These are phyloP conservation scores for Xylaria digitata DNA, from an alignment of 2,329 filamentous ascomycete genomes.

Conservation along the genomic window DNA sequence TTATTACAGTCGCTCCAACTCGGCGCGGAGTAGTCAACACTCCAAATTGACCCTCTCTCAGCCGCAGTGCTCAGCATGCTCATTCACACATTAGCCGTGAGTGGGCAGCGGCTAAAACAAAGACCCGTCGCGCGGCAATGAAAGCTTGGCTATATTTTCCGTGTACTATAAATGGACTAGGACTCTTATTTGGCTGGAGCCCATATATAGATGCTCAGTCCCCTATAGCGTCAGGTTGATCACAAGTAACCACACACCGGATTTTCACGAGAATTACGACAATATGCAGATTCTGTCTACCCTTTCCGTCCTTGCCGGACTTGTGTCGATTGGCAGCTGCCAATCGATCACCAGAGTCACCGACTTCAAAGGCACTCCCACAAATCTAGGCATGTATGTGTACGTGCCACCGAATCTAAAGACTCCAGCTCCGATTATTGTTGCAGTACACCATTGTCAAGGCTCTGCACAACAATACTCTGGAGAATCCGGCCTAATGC, in stretches of 20 bases:
- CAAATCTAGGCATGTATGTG: constrained; percentile 51
- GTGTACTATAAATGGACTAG: constrained; percentile 19
- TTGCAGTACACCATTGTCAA: constrained; percentile 68
- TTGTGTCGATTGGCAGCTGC: constrained; percentile 44
- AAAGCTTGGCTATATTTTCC: constrained; percentile 27
- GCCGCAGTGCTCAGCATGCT: constrained; percentile 16
- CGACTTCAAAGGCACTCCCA: constrained; percentile 50
- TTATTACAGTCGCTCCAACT: constrained; percentile 30
- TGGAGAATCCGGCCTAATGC: constrained; percentile 62
- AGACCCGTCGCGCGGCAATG: constrained; percentile 31
- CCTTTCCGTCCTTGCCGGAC: constrained; percentile 43
- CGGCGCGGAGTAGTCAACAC: constrained; percentile 28
- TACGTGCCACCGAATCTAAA: constrained; percentile 50
- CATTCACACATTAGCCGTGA: constrained; percentile 36
- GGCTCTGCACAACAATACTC: constrained; percentile 66
- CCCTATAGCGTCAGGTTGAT: constrained; percentile 8
- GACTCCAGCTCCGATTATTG: constrained; percentile 57
- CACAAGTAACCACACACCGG: constrained; percentile 4
- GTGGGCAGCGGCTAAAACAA: constrained; percentile 36
- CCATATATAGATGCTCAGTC: constrained; percentile 23
- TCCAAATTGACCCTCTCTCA: constrained; percentile 29
- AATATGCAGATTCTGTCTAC: constrained; percentile 36
- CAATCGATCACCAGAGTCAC: constrained; percentile 49
- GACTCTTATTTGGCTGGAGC: neutral
- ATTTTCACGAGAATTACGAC: constrained; percentile 16